phyloP scores from a whole-genome alignment of 495 filamentous ascomycete genomes.

The Talaromyces ruber region DNA sequence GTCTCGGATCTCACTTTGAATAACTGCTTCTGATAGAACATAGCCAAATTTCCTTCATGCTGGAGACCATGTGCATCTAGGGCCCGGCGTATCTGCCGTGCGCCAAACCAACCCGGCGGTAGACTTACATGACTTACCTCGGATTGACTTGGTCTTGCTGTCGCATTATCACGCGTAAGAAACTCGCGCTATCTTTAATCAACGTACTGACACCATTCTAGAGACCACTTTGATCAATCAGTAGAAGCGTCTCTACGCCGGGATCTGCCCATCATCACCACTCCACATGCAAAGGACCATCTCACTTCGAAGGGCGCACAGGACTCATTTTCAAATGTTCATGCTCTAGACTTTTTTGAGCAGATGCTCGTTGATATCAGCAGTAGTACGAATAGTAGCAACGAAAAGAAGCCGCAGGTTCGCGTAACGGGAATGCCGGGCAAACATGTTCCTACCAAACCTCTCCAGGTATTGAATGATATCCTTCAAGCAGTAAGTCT shows the following conservation, averaged over 20 bases:
- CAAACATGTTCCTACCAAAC: slow-evolving; percentile 54
- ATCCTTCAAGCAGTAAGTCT: slow-evolving; percentile 46
- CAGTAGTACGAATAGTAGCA: not conserved
- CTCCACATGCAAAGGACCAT: slow-evolving; percentile 49
- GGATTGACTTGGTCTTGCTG: slow-evolving; percentile 51
- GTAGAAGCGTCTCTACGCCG: slow-evolving; percentile 51
- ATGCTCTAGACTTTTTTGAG: slow-evolving; percentile 49
- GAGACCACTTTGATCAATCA: slow-evolving; percentile 55
- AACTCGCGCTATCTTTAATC: not conserved
- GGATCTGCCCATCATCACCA: slow-evolving; percentile 56
- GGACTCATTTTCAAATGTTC: slow-evolving; percentile 47
- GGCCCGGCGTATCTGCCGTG: slow-evolving; percentile 47
- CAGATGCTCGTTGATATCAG: slow-evolving; percentile 40
- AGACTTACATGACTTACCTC: slow-evolving; percentile 52
- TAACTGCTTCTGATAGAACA: not conserved
- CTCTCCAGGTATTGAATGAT: slow-evolving; percentile 43
- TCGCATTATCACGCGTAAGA: slow-evolving; percentile 55
- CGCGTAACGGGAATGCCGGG: slow-evolving; percentile 62
- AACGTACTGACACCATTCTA: slow-evolving; percentile 10
- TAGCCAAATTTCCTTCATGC: slow-evolving; percentile 62
- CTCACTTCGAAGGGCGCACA: slow-evolving; percentile 27
- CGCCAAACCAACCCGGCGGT: slow-evolving; percentile 51
- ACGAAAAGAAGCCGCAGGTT: slow-evolving; percentile 20
- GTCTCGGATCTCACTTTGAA: not conserved
- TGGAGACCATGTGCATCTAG: slow-evolving; percentile 60